These are phyloP conservation scores for Epichloe gansuensis DNA, from an alignment of 2,329 filamentous ascomycete species.

Conservation along the genomic window DNA sequence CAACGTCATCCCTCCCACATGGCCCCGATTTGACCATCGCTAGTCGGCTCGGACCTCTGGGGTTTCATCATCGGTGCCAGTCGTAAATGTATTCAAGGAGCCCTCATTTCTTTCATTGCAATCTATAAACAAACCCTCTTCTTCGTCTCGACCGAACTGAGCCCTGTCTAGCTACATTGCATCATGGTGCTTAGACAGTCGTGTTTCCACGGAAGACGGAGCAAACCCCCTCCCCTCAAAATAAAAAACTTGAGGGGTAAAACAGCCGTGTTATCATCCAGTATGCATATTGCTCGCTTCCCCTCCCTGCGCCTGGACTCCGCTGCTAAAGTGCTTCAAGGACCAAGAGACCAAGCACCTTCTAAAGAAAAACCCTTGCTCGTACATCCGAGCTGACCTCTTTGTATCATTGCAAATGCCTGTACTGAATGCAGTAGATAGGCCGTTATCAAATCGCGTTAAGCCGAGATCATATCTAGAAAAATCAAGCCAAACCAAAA, in stretches of 20 bases:
- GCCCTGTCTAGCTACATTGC: neutral
- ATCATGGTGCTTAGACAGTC: neutral
- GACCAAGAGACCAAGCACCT: neutral
- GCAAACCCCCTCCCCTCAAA: neutral
- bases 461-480: neutral
- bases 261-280: neutral
- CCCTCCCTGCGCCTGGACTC: slow-evolving; percentile 5
- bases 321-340: slow-evolving; percentile 1
- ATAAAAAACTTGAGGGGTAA: neutral
- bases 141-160: neutral
- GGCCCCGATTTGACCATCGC: too few species aligned
- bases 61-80: too few species aligned
- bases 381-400: neutral
- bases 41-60: too few species aligned
- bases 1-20: too few species aligned
- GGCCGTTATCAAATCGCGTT: neutral
- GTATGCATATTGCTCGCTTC: neutral
- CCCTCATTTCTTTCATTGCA: neutral
- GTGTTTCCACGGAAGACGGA: neutral
- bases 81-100: neutral
- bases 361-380: neutral
- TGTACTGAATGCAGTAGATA: neutral
- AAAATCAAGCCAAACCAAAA: neutral
- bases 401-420: neutral
- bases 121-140: neutral